Base-by-base conservation (phyloP, 768 basidiomycete species). In the Pleurotus tuoliensis region DNA sequence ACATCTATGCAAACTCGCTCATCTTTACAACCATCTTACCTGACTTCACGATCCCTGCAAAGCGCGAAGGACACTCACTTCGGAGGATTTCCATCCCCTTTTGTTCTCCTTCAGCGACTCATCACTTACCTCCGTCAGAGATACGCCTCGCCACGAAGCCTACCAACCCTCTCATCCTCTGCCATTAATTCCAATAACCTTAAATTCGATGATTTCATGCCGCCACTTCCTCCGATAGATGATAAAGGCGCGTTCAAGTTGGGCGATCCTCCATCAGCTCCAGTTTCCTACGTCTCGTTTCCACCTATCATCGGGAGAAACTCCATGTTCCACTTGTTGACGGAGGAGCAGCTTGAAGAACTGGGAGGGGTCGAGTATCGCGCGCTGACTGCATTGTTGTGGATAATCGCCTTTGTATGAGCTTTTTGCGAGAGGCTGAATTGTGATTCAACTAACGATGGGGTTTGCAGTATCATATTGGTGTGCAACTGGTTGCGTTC, bases 321-420 rank as follows among this genome's bases (percentile, higher is more conserved):
- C 66, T 92, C 89, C 4, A 73, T 73, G 3, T 92, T 92, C 61
- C 79, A 81, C 38, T 73, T 69, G 61, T 71, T 96, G 55, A 90
- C 86, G 0, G 77, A 81, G n/a, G 92, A 94, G 47, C 90, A 98
- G 65, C 73, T 91, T 62, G 94, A 96, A 61, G 94, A 98, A 68
- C 73, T 98, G 4, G 94, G 94, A 3, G 95, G 96, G n/a, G 88
- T 97, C 4, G 96, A 99, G 68, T 99, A 91, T 66, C 82, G 94
- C 7, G 91, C 89, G 11, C 71, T 97, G 61, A 87, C 86, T 43
- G 82, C 87, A 1, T 69, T 97, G 47, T 73, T 94, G 9, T 95
- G 90, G 88, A 80, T 95, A 54, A 82, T 96, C 38, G 79, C 80
- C 11, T 67, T 72, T 39, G 93, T 95, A 66, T 64, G 90, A 18